Evolutionary conservation across 371 early-diverging fungal species (phyloP).

Genomic region (Fennellomyces sp.): DNA sequence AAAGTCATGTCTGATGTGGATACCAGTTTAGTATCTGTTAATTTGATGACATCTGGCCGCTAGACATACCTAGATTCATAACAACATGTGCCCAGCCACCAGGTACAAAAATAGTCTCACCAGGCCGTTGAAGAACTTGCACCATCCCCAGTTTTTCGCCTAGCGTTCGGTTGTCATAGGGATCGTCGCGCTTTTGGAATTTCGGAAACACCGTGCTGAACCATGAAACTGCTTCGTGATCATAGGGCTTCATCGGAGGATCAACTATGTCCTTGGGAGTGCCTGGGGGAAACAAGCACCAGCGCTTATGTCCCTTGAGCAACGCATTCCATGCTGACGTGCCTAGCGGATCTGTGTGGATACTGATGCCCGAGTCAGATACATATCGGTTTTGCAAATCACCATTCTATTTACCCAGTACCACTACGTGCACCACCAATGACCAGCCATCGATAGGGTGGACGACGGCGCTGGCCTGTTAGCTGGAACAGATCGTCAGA

Average conservation of each 20-base stretch:
- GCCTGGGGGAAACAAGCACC: slow-evolving; percentile 75
- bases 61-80: slow-evolving; percentile 71
- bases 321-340: slow-evolving; percentile 75
- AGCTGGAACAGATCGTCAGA: slow-evolving; percentile 75
- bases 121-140: slow-evolving; percentile 76
- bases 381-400: no score
- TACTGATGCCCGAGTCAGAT: slow-evolving; percentile 28
- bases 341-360: slow-evolving; percentile 68
- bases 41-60: not conserved
- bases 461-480: slow-evolving; percentile 63
- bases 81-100: slow-evolving; percentile 88
- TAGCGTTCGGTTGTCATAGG: slow-evolving; percentile 32
- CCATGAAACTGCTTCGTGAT: slow-evolving; percentile 83
- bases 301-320: slow-evolving; percentile 67
- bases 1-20: slow-evolving; percentile 68
- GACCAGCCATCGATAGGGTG: slow-evolving; percentile 72
- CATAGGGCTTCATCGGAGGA: slow-evolving; percentile 65
- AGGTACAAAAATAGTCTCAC: slow-evolving; percentile 86
- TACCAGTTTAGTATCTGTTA: not conserved
- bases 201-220: slow-evolving; percentile 74
- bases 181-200: slow-evolving; percentile 31
- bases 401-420: slow-evolving; percentile 61
- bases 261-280: slow-evolving; percentile 58
- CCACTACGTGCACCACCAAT: slow-evolving; percentile 69
- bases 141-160: slow-evolving; percentile 72